Percentiles rank a stretch among this genome's conserved stretches.
Conservation (phyloP, 345 rosid species). For the Barbarea vulgaris region DNA sequence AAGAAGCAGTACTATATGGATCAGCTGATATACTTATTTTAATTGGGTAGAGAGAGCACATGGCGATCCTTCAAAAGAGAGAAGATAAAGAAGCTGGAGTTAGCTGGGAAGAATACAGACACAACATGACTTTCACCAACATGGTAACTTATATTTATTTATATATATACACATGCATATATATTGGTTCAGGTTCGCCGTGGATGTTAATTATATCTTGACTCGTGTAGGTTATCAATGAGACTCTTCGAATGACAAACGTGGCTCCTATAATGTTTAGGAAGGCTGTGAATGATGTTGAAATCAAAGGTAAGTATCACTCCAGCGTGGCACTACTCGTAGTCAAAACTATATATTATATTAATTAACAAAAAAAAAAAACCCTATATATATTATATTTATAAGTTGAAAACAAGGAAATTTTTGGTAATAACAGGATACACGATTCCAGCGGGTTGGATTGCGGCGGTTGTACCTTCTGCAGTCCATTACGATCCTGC, state of each 20-base stretch:
- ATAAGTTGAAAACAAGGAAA: too few species aligned
- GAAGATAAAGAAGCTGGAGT: neutral
- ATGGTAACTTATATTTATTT: slow-evolving; percentile 22
- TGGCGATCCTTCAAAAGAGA: slow-evolving; percentile 23
- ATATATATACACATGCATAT: too few species aligned
- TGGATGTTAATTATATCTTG: too few species aligned
- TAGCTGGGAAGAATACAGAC: slow-evolving; percentile 49
- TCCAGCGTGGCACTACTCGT: neutral
- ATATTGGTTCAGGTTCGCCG: too few species aligned
- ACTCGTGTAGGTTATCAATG: slow-evolving; percentile 37
- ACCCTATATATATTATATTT: too few species aligned
- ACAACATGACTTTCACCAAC: slow-evolving; percentile 47
- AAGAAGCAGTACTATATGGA: too few species aligned
- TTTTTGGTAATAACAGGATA: slow-evolving; percentile 34
- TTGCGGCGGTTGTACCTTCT: slow-evolving; percentile 34
- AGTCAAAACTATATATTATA: too few species aligned
- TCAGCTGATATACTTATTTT: too few species aligned
- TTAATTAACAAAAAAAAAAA: too few species aligned
- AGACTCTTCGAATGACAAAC: slow-evolving; percentile 42
- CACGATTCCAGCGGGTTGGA: slow-evolving; percentile 54
- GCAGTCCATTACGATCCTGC: slow-evolving; percentile 35
- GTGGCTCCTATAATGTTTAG: slow-evolving; percentile 37
- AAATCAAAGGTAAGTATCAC: slow-evolving; percentile 40
- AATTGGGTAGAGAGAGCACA: neutral
- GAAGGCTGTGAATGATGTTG: slow-evolving; percentile 40